Conservation (phyloP, 2,329 filamentous ascomycete genomes). For the Harringtonia lauricola region DNA sequence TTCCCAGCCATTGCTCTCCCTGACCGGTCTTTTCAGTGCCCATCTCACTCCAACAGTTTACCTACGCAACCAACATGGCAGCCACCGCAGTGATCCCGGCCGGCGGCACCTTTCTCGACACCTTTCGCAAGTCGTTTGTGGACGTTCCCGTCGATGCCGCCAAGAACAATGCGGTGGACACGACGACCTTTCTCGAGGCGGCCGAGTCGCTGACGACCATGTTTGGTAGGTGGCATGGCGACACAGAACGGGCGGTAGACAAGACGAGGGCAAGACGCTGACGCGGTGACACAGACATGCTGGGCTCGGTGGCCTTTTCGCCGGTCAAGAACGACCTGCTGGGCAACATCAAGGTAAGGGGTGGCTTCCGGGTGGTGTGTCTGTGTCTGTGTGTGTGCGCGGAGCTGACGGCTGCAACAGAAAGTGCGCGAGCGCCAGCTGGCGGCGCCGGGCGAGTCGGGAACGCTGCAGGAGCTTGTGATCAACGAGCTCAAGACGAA, state of each 20-base stretch:
- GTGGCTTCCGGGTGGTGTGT: background rate
- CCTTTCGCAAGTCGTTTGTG: slow-evolving; percentile 71
- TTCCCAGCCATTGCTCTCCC: background rate
- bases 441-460: slow-evolving; percentile 67
- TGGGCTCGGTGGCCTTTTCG: slow-evolving; percentile 66
- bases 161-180: slow-evolving; percentile 68
- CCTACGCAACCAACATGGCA: slow-evolving; percentile 31
- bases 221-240: slow-evolving; percentile 51
- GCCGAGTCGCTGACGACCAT: slow-evolving; percentile 77
- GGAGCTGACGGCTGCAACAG: slow-evolving; percentile 29
- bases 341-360: slow-evolving; percentile 75
- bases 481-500: slow-evolving; percentile 80
- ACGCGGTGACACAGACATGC: slow-evolving; percentile 34
- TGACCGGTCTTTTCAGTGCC: background rate
- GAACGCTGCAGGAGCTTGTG: slow-evolving; percentile 75
- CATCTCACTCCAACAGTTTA: background rate
- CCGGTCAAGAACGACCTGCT: slow-evolving; percentile 87
- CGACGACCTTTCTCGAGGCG: slow-evolving; percentile 82
- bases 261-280: too few species aligned
- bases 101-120: slow-evolving; percentile 75
- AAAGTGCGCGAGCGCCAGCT: slow-evolving; percentile 82
- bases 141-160: slow-evolving; percentile 67
- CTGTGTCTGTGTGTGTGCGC: background rate
- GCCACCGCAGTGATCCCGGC: slow-evolving; percentile 38
- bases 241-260: too few species aligned